Percentiles rank a stretch among this genome's conserved stretches.
phyloP scores from a whole-genome alignment of 2,329 filamentous ascomycete species.

The Plectosphaerella plurivora region DNA sequence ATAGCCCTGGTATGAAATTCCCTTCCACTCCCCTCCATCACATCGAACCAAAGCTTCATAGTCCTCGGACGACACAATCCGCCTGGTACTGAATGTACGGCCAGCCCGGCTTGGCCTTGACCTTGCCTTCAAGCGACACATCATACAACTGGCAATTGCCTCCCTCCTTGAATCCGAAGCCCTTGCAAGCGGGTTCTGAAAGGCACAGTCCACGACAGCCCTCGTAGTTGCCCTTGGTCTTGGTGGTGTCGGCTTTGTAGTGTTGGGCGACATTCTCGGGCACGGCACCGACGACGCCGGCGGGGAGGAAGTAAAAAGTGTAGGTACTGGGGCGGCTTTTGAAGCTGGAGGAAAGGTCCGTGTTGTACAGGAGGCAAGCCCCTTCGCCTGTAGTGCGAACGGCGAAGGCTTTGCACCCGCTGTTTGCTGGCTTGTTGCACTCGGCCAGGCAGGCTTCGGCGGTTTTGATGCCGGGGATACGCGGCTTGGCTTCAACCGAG shows the following conservation, averaged over 20 bases:
- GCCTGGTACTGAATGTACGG: neutral
- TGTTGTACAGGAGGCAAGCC: neutral
- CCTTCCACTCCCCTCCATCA: too few relatives aligned
- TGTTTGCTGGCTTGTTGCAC: neutral
- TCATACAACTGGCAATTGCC: neutral
- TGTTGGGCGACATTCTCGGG: neutral
- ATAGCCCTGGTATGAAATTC: too few relatives aligned
- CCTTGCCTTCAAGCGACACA: neutral
- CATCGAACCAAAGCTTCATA: too few relatives aligned
- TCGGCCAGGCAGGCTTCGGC: neutral
- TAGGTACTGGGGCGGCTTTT: neutral
- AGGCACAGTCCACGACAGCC: neutral
- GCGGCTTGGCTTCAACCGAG: neutral
- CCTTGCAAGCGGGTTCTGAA: neutral
- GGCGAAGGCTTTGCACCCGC: neutral
- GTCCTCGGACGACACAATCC: too few relatives aligned
- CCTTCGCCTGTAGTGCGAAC: neutral
- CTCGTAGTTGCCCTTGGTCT: neutral
- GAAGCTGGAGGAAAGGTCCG: neutral
- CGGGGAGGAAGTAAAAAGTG: neutral
- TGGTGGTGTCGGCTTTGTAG: neutral
- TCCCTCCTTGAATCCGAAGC: neutral
- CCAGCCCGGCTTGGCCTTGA: neutral
- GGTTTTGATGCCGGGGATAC: neutral
- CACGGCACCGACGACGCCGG: neutral